A percentile compares a stretch with the other conserved stretches of the same genome.
phyloP scores from a whole-genome alignment of 2,329 filamentous ascomycete species.

The Cladosporium sp. region DNA sequence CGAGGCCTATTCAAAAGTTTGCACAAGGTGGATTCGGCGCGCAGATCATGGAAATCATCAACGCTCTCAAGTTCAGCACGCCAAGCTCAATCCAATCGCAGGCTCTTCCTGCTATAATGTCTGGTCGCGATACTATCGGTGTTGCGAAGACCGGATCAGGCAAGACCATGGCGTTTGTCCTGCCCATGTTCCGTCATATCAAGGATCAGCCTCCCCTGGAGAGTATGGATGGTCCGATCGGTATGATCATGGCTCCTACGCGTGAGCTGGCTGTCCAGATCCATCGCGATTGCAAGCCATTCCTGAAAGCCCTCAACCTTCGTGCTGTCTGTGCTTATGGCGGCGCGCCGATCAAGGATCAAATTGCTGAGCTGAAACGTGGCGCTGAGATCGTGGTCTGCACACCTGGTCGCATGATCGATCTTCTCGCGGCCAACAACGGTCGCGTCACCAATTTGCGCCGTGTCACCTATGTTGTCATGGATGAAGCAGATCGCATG shows the following conservation, averaged over 20 bases:
- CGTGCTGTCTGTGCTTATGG: conserved; percentile 91
- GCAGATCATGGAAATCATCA: conserved; percentile 81
- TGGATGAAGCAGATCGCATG: conserved; percentile 98
- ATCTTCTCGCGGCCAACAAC: conserved; percentile 86
- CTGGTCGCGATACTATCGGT: conserved; percentile 88
- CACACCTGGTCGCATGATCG: conserved; percentile 92
- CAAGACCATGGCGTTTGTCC: conserved; percentile 90
- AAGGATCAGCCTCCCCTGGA: conserved; percentile 83
- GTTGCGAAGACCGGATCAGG: conserved; percentile 97
- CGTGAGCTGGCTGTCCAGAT: conserved; percentile 93
- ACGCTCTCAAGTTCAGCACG: conserved; percentile 74
- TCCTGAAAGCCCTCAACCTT: conserved; percentile 79
- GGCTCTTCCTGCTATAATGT: conserved; percentile 92
- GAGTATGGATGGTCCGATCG: conserved; percentile 80
- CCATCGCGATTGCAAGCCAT: conserved; percentile 89
- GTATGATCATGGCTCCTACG: conserved; percentile 88
- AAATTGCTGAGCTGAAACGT: conserved; percentile 93
- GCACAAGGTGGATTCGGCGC: conserved; percentile 88
- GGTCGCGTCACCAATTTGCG: conserved; percentile 90
- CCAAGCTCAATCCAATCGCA: conserved; percentile 95
- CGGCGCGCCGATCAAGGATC: conserved; percentile 91
- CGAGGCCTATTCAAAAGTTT: conserved; percentile 94
- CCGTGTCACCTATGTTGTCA: conserved; percentile 86
- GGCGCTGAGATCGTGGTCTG: conserved; percentile 94
- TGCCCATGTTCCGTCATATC: conserved; percentile 98